phyloP scores from a whole-genome alignment of 257 asterid genomes.

The Mentha longifolia region DNA sequence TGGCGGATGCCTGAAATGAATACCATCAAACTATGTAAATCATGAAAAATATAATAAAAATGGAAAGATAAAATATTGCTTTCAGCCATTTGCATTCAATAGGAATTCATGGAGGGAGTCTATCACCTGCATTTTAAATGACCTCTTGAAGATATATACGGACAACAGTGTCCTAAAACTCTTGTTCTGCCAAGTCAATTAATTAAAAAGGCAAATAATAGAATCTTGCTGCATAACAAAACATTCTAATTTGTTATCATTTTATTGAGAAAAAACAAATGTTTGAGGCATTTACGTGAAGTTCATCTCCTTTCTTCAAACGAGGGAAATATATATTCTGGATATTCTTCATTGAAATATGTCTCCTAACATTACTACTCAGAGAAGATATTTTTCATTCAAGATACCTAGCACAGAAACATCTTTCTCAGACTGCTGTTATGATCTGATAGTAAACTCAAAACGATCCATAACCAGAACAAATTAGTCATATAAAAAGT shows the following conservation, averaged over 20 bases:
- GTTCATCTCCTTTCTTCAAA: not conserved
- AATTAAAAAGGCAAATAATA: not conserved
- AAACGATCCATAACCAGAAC: not conserved
- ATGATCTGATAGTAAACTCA: not conserved
- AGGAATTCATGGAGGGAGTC: constrained; percentile 11
- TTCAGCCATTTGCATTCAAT: not conserved
- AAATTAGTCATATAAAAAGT: not conserved
- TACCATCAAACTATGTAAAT: constrained; percentile 15
- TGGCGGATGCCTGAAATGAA: constrained; percentile 47
- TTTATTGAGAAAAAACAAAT: too few relatives aligned
- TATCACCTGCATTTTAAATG: not conserved
- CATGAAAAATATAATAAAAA: not conserved
- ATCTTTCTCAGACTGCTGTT: not conserved
- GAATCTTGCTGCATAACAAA: not conserved
- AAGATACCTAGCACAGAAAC: not conserved
- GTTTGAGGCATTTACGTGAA: too few relatives aligned
- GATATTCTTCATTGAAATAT: too few relatives aligned
- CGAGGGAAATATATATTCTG: not conserved
- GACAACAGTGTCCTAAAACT: not conserved
- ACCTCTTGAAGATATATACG: not conserved
- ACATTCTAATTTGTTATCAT: too few relatives aligned
- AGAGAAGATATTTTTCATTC: not conserved
- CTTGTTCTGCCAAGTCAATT: not conserved
- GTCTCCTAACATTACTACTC: not conserved
- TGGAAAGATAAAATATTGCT: not conserved